Percentiles rank a stretch among this genome's conserved stretches.
Evolutionary conservation across 306 rosid species (phyloP).

Genomic region (Lathyrus sativus): DNA sequence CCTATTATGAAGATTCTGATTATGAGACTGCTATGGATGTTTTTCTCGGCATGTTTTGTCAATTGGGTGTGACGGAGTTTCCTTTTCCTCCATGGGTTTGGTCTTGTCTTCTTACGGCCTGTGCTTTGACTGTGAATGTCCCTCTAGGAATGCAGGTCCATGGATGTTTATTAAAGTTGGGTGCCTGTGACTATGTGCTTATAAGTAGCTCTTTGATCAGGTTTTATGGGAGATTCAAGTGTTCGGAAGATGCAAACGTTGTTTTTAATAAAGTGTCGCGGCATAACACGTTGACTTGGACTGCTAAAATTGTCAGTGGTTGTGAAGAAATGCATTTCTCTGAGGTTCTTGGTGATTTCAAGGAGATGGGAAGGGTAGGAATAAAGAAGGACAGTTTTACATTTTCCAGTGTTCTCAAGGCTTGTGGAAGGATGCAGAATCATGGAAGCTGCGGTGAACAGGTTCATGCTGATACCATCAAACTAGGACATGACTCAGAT

Average conservation of each 20-base stretch:
- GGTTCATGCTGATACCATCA: slow-evolving; percentile 57
- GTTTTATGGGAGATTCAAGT: slow-evolving; percentile 56
- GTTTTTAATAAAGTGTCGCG: slow-evolving; percentile 42
- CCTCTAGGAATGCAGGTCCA: slow-evolving; percentile 61
- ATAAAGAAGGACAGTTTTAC: slow-evolving; percentile 54
- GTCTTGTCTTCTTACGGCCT: slow-evolving; percentile 50
- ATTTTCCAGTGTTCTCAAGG: slow-evolving; percentile 62
- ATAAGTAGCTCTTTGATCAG: slow-evolving; percentile 50
- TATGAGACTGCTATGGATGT: slow-evolving; percentile 36
- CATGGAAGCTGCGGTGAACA: slow-evolving; percentile 51
- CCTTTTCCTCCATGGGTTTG: slow-evolving; percentile 55
- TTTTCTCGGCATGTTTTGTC: slow-evolving; percentile 41
- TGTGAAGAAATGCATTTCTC: slow-evolving; percentile 51
- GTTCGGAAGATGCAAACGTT: slow-evolving; percentile 46
- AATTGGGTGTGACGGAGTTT: slow-evolving; percentile 32
- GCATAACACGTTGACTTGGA: slow-evolving; percentile 53
- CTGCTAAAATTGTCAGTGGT: slow-evolving; percentile 48
- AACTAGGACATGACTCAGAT: slow-evolving; percentile 50
- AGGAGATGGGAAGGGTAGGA: slow-evolving; percentile 56
- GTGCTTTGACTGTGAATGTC: slow-evolving; percentile 45
- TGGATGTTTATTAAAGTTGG: slow-evolving; percentile 48
- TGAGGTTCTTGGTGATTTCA: slow-evolving; percentile 48
- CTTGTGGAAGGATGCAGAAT: slow-evolving; percentile 56
- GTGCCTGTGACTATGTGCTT: slow-evolving; percentile 36
- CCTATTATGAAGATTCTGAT: slow-evolving; percentile 36